Percentiles rank a stretch among this genome's conserved stretches.
Conservation (phyloP, 2,329 filamentous ascomycete genomes). For the Ophiostoma perfectum region DNA sequence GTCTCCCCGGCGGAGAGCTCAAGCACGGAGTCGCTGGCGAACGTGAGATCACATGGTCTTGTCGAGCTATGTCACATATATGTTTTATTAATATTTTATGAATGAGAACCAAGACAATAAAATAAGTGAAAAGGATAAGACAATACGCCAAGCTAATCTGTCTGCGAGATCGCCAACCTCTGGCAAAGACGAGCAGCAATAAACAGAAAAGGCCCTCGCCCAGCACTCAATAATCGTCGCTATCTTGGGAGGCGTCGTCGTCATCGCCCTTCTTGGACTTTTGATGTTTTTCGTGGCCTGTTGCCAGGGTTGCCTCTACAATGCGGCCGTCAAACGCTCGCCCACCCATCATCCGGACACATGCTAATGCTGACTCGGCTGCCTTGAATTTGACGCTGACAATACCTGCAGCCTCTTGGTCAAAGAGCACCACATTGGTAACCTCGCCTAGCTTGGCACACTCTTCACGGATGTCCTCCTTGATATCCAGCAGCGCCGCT, state of each 20-base stretch:
- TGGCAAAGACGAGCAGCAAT: not conserved
- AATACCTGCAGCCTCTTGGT: slow-evolving; percentile 77
- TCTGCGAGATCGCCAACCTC: too few species aligned
- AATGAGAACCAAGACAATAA: not conserved
- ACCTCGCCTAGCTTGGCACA: slow-evolving; percentile 80
- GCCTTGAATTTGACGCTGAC: slow-evolving; percentile 78
- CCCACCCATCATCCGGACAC: slow-evolving; percentile 71
- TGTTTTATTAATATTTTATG: too few species aligned
- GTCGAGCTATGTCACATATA: too few species aligned
- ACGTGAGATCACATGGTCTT: too few species aligned
- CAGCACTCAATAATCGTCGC: not conserved
- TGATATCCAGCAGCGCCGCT: slow-evolving; percentile 79
- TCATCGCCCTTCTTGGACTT: slow-evolving; percentile 28
- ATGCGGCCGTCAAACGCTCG: slow-evolving; percentile 69
- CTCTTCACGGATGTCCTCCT: slow-evolving; percentile 88
- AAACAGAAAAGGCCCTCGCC: not conserved
- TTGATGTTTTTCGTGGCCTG: slow-evolving; percentile 60
- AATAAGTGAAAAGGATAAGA: not conserved
- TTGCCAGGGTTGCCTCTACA: slow-evolving; percentile 65
- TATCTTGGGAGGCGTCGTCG: slow-evolving; percentile 21
- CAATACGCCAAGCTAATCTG: not conserved
- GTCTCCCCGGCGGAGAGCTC: too few species aligned
- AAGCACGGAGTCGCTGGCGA: too few species aligned
- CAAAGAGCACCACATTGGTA: slow-evolving; percentile 86
- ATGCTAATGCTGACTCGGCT: slow-evolving; percentile 63